Percentiles rank a stretch among this genome's conserved stretches.
Evolutionary conservation across 768 basidiomycete genomes (phyloP).

Genomic region (Lactifluus hygrophoroides): DNA sequence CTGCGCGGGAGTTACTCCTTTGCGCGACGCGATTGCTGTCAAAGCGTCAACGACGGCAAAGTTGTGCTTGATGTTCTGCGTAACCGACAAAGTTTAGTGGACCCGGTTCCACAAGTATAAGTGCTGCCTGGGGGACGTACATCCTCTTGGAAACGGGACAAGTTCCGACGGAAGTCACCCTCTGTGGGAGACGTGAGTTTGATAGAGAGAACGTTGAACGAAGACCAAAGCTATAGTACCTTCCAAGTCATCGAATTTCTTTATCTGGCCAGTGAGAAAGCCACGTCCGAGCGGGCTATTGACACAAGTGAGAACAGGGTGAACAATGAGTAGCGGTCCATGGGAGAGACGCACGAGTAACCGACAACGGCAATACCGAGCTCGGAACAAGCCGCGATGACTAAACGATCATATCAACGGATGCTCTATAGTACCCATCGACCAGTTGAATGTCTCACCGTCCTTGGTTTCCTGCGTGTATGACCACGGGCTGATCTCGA

Average conservation of each 20-base stretch:
- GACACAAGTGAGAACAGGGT: background rate
- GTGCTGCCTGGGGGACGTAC: conserved; percentile 20
- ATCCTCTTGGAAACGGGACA: conserved; percentile 34
- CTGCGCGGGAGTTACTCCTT: conserved; percentile 34
- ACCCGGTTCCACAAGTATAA: background rate
- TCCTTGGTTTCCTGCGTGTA: conserved; percentile 45
- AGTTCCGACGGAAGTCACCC: conserved; percentile 29
- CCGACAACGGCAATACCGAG: conserved; percentile 51
- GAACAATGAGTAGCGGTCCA: background rate
- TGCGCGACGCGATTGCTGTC: conserved; percentile 33
- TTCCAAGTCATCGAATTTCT: conserved; percentile 28
- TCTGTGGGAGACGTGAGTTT: conserved; percentile 22
- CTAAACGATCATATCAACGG: conserved; percentile 21
- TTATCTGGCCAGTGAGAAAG: conserved; percentile 44
- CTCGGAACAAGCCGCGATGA: conserved; percentile 45
- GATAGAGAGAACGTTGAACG: background rate
- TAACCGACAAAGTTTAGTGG: background rate
- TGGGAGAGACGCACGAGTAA: conserved; percentile 39
- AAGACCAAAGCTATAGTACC: conserved; percentile 9
- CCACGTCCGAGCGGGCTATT: conserved; percentile 46
- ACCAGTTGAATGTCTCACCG: conserved; percentile 22
- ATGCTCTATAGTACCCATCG: background rate
- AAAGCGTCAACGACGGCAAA: conserved; percentile 35
- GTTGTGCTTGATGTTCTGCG: conserved; percentile 35
- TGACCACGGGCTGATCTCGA: conserved; percentile 57